phyloP scores from a whole-genome alignment of 495 filamentous ascomycete genomes.

The Podospora bellae-mahoneyi region DNA sequence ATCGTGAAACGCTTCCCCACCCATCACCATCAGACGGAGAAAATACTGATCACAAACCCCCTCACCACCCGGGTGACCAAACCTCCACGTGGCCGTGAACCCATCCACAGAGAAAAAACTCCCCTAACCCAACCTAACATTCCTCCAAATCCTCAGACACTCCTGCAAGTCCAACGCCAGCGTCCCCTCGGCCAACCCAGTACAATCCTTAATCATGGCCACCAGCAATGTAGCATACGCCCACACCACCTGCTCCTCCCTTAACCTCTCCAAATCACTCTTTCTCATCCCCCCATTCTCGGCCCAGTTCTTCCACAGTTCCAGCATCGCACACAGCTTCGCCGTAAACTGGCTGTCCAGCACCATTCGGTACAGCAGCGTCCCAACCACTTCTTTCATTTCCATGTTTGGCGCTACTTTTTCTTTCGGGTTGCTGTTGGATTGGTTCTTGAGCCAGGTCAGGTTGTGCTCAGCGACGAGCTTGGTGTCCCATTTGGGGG shows the following conservation, averaged over 20 bases:
- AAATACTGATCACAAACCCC: background rate
- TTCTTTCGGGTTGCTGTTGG: slow-evolving; percentile 14
- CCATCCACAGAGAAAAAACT: background rate
- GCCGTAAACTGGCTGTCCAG: slow-evolving; percentile 46
- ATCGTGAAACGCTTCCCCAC: background rate
- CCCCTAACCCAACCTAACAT: slow-evolving; percentile 41
- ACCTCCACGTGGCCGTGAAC: background rate
- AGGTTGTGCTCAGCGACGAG: slow-evolving; percentile 50
- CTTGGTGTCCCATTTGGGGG: slow-evolving; percentile 51
- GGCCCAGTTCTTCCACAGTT: slow-evolving; percentile 56
- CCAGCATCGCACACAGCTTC: slow-evolving; percentile 48
- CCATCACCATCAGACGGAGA: background rate
- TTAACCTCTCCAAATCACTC: slow-evolving; percentile 46
- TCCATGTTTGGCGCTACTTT: slow-evolving; percentile 18
- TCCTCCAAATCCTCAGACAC: slow-evolving; percentile 57
- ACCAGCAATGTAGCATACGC: slow-evolving; percentile 52
- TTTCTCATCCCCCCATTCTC: slow-evolving; percentile 57
- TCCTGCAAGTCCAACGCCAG: slow-evolving; percentile 60
- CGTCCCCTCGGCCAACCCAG: slow-evolving; percentile 47
- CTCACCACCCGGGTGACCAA: background rate
- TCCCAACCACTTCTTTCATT: slow-evolving; percentile 45
- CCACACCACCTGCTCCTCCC: slow-evolving; percentile 46
- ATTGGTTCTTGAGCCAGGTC: slow-evolving; percentile 41
- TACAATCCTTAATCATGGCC: slow-evolving; percentile 48
- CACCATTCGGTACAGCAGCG: slow-evolving; percentile 53